Percentiles rank a stretch among this genome's conserved stretches.
Evolutionary conservation across 1,284 basidiomycete genomes (phyloP).

Genomic region (Stygiomarasmius scandens): DNA sequence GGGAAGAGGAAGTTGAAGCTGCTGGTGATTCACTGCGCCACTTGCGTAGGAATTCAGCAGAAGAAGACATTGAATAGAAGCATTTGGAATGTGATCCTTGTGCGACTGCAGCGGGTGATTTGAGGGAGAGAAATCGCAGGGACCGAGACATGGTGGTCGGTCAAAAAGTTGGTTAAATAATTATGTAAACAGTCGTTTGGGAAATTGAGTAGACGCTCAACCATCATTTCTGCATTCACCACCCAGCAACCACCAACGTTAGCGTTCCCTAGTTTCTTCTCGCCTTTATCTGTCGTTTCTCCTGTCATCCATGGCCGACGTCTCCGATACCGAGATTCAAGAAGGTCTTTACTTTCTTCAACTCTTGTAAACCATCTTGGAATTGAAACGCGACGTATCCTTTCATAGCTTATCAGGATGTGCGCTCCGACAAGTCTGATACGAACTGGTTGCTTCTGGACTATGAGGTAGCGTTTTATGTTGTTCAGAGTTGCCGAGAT

Average conservation of each 20-base stretch:
- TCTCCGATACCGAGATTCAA: conserved; percentile 75
- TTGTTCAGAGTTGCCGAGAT: conserved; percentile 10
- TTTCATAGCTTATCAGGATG: conserved; percentile 78
- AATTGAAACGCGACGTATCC: conserved; percentile 18
- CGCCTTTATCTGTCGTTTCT: conserved; percentile 24
- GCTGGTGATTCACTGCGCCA: conserved; percentile 2
- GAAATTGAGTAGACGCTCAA: neutral
- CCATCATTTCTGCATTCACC: conserved; percentile 1
- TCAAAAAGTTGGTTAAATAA: neutral
- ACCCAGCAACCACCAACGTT: conserved; percentile 8
- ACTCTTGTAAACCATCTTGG: neutral
- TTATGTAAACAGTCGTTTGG: neutral
- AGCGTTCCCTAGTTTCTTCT: conserved; percentile 17
- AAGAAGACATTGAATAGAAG: conserved; percentile 3
- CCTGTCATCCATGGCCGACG: conserved; percentile 71
- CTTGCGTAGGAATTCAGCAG: conserved; percentile 13
- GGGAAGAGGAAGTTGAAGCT: neutral
- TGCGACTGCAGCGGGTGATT: neutral
- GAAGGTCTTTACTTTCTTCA: conserved; percentile 55
- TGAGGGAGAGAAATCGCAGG: neutral
- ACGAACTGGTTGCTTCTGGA: conserved; percentile 87
- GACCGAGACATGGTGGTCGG: conserved; percentile 1
- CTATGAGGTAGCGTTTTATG: conserved; percentile 65
- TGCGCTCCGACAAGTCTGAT: conserved; percentile 80
- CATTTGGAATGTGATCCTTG: neutral